A percentile compares a stretch with the other conserved stretches of the same genome.
Evolutionary conservation across 1,139 yeast species (phyloP).

Genomic region (Nadsonia commutata): DNA sequence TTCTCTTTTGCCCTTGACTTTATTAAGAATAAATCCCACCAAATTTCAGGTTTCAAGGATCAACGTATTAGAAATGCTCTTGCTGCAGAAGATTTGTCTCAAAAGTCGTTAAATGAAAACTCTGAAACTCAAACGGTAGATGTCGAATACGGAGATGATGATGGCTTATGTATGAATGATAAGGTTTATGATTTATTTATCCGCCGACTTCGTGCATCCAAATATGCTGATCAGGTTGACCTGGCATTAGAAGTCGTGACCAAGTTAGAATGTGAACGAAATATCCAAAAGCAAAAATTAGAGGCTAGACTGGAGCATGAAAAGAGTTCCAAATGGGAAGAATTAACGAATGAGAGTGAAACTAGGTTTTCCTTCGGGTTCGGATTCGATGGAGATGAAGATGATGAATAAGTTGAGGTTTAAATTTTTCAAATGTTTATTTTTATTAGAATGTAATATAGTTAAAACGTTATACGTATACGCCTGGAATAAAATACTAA

Average conservation of each 20-base stretch:
- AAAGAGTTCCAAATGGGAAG: slow-evolving; percentile 12
- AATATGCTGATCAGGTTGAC: not conserved
- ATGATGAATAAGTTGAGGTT: slow-evolving; percentile 1
- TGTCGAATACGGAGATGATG: not conserved
- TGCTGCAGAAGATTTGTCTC: slow-evolving; percentile 1
- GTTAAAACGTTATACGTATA: no score
- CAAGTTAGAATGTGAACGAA: slow-evolving; percentile 1
- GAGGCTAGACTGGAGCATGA: slow-evolving; percentile 8
- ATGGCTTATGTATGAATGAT: not conserved
- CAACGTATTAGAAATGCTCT: slow-evolving; percentile 13
- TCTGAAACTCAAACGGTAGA: not conserved
- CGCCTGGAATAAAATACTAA: no score
- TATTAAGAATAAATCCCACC: slow-evolving; percentile 49
- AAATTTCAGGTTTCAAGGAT: slow-evolving; percentile 61
- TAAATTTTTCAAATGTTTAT: no score
- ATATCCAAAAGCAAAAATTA: slow-evolving; percentile 3
- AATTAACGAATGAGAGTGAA: slow-evolving; percentile 12
- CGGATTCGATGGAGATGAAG: slow-evolving; percentile 9
- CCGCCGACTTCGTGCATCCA: not conserved
- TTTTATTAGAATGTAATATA: no score
- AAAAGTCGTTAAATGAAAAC: slow-evolving; percentile 1
- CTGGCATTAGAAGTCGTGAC: not conserved
- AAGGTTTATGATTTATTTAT: not conserved
- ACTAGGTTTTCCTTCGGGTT: slow-evolving; percentile 19
- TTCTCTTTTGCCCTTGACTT: slow-evolving; percentile 42